Base-by-base conservation (phyloP, 148 eudicot genomes). In the Silene latifolia region DNA sequence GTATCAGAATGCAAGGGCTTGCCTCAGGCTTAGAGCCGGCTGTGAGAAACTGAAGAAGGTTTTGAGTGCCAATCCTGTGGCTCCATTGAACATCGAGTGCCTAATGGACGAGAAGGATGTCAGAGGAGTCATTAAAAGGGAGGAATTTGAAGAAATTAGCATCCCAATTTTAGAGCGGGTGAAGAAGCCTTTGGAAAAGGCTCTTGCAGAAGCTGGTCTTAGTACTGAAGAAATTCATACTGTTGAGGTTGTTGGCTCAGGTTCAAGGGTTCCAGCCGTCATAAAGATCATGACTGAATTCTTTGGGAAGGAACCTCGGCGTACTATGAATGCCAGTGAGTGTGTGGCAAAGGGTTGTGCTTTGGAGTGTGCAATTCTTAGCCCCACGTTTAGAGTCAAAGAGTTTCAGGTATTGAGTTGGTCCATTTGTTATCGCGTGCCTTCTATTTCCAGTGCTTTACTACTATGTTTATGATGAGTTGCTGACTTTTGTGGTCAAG, bases 91-190 rank as follows among this genome's bases (percentile, higher is more conserved):
- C 80, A 94, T 94, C 51, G 98, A 94, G 83, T 94, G 98, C 77
- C 76, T 94, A 64, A 94, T 94, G 97, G 98, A 91, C 0, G 98
- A 94, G 72, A 94, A 91, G 82, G 98, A 94, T 89, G 98, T 94
- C 7, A 78, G 87, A 59, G 91, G 98, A 20, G 80, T 84, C 62
- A 88, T 94, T 61, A 94, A 87, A 80, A 89, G 99, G 78, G 97
- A 95, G 0, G 99, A 95, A 42, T 90, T 95, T 81, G 99, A 95
- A 75, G 69, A 88, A 73, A 86, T 95, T 21, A 86, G 98, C 72
- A 74, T 80, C 67, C 97, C 93, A 0, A 95, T 92, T 64, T 77
- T 92, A 82, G 97, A 95, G 79, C 88, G 98, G 3, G 98, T 95
- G 61, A 90, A 83, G 82, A 88, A 81, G 81, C 97, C 97, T 53